phyloP scores from a whole-genome alignment of 2,329 filamentous ascomycete genomes.

The Dactylonectria macrodidyma region DNA sequence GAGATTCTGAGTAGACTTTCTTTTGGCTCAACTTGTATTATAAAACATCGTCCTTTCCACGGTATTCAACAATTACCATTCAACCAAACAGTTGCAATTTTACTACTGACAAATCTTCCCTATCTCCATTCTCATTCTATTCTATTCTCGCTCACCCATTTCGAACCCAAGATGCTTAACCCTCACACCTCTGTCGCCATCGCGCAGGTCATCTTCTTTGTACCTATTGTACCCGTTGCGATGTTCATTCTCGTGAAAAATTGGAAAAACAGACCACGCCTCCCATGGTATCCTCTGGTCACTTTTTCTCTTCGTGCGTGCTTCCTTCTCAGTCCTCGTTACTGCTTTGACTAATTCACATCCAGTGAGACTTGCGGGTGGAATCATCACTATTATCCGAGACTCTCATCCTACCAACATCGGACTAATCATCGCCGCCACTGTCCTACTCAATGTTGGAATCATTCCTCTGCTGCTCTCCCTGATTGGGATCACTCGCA shows the following conservation, averaged over 20 bases:
- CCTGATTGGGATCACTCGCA: slow-evolving; percentile 44
- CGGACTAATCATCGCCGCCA: slow-evolving; percentile 45
- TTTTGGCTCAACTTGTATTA: not conserved
- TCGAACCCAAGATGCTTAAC: slow-evolving; percentile 1
- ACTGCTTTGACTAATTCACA: not conserved
- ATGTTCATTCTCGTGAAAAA: slow-evolving; percentile 34
- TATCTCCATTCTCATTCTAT: not conserved
- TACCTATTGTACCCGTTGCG: slow-evolving; percentile 29
- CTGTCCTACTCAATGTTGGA: slow-evolving; percentile 49
- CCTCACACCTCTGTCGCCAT: slow-evolving; percentile 37
- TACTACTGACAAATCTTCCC: not conserved
- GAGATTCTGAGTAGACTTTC: not conserved
- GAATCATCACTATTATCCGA: slow-evolving; percentile 46
- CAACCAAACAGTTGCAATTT: not conserved
- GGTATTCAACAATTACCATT: not conserved
- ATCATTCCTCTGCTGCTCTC: slow-evolving; percentile 48
- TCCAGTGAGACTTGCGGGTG: slow-evolving; percentile 48
- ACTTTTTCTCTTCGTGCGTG: slow-evolving; percentile 20
- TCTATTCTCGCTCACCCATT: not conserved
- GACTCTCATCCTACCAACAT: slow-evolving; percentile 36
- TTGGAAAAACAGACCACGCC: slow-evolving; percentile 32
- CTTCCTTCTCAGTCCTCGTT: not conserved
- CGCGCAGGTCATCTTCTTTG: slow-evolving; percentile 38
- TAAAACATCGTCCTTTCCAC: not conserved
- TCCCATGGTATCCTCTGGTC: slow-evolving; percentile 37